Evolutionary conservation across 2,329 filamentous ascomycete genomes (phyloP), one percentile per base, ranked within the genome.

Genomic region (Trichoderma citrinoviride): DNA sequence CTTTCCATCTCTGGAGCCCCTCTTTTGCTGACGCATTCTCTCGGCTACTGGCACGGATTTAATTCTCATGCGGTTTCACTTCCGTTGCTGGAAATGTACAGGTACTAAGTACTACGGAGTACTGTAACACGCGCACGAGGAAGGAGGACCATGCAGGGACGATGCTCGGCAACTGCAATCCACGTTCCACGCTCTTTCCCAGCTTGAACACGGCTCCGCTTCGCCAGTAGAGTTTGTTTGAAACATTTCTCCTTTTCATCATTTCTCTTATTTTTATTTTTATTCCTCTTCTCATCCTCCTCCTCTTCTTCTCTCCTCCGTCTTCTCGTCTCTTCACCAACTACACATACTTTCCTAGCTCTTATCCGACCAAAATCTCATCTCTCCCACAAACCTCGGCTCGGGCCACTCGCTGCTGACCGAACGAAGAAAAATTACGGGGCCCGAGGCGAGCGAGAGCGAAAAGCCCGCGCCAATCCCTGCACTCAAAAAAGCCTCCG

Each of bases 401-500:
- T 53, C 43, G 60, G 44, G 25, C 15, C 25, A 5, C 33, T 37
- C 10, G 33, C 25, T 62, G 49, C 37, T 62, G 49, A 62, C 60
- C 47, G 49, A 58, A 33, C 33, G 25, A 53, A 62, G n/a, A 29
- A 53, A 62, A 55, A 19, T 44, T 46, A 44, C 58, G 58, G 58
- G 17, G 8, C 37, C 58, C 47, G 58, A 61, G 37, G 47, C 58
- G 47, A 44, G 37, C 58, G 47, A 62, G 46, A 60, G 46, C 58
- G 47, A 62, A 62, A 60, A 46, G 49, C n/a, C 60, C 60, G 49
- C 33, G 37, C 60, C 17, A 61, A 62, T 49, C 49, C 40, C 60
- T 54, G 60, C 60, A 54, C 46, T 62, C 27, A 46, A 62, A 54
- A 47, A 62, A 62, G 49, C n/a, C 60, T 62, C 49, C 49, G 60